phyloP scores from a whole-genome alignment of 1,284 basidiomycete genomes.

The Cryptococcus jaspeensis region DNA sequence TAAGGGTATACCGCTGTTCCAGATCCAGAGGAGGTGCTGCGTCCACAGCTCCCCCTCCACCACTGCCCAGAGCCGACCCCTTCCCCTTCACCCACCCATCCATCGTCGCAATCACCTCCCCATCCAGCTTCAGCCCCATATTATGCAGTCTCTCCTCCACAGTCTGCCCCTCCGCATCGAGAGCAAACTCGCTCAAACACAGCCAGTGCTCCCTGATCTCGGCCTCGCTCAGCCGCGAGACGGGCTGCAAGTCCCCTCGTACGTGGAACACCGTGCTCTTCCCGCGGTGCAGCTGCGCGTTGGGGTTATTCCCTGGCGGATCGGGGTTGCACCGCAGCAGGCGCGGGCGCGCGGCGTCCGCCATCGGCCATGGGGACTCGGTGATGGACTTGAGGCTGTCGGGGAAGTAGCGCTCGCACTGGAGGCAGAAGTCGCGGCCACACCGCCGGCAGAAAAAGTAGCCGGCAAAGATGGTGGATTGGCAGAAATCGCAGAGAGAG shows the following conservation, averaged over 20 bases:
- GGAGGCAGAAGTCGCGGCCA: constrained; percentile 82
- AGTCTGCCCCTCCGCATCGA: constrained; percentile 7
- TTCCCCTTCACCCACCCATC: too few species aligned
- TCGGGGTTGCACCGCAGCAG: constrained; percentile 26
- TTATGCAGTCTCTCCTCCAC: not conserved
- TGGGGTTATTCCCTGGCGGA: not conserved
- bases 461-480: constrained; percentile 84
- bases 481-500: constrained; percentile 67
- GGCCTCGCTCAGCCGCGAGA: constrained; percentile 68
- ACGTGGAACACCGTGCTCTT: constrained; percentile 16
- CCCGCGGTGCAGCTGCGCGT: constrained; percentile 1
- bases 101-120: not conserved
- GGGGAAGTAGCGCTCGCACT: constrained; percentile 72
- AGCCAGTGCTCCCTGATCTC: constrained; percentile 60
- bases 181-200: constrained; percentile 32
- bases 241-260: constrained; percentile 66
- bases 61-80: too few species aligned
- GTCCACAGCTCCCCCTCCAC: too few species aligned
- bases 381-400: constrained; percentile 60
- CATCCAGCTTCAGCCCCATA: not conserved
- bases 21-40: too few species aligned
- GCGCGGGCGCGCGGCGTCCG: constrained; percentile 46
- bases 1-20: too few species aligned
- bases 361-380: constrained; percentile 52
- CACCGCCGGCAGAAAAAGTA: constrained; percentile 87